These are phyloP conservation scores for Alternaria sp. DNA, from an alignment of 2,329 filamentous ascomycete genomes.

Conservation along the genomic window DNA sequence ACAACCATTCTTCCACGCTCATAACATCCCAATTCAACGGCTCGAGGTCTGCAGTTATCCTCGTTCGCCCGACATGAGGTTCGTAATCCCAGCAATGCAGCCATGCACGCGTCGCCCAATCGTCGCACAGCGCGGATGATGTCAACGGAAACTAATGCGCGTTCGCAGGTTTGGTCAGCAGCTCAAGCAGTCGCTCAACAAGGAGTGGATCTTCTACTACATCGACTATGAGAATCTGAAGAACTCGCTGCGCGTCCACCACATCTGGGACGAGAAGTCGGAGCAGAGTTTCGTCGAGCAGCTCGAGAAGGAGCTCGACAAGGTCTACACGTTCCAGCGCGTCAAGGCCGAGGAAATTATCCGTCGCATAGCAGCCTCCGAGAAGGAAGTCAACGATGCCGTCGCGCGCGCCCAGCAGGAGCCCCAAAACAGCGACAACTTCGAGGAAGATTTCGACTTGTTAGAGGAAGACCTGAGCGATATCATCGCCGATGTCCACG, in stretches of 20 bases:
- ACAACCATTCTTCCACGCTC: conserved; percentile 11
- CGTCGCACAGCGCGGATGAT: conserved; percentile 25
- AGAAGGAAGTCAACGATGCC: conserved; percentile 89
- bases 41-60: conserved; percentile 17
- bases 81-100: conserved; percentile 11
- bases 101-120: conserved; percentile 20
- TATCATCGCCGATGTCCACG: conserved; percentile 97
- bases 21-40: background rate
- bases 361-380: conserved; percentile 83
- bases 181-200: conserved; percentile 92
- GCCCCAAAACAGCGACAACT: conserved; percentile 56
- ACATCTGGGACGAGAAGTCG: conserved; percentile 88
- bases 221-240: conserved; percentile 97
- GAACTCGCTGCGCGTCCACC: conserved; percentile 78
- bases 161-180: conserved; percentile 85
- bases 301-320: conserved; percentile 92
- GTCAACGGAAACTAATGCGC: conserved; percentile 38
- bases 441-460: conserved; percentile 92
- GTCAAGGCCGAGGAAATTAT: conserved; percentile 97
- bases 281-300: conserved; percentile 86
- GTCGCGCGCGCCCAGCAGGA: conserved; percentile 65
- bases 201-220: conserved; percentile 98
- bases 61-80: conserved; percentile 33
- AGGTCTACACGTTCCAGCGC: conserved; percentile 97
- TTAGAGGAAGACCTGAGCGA: conserved; percentile 95